Conservation (phyloP, 345 rosid genomes). For the Citrus inodora region DNA sequence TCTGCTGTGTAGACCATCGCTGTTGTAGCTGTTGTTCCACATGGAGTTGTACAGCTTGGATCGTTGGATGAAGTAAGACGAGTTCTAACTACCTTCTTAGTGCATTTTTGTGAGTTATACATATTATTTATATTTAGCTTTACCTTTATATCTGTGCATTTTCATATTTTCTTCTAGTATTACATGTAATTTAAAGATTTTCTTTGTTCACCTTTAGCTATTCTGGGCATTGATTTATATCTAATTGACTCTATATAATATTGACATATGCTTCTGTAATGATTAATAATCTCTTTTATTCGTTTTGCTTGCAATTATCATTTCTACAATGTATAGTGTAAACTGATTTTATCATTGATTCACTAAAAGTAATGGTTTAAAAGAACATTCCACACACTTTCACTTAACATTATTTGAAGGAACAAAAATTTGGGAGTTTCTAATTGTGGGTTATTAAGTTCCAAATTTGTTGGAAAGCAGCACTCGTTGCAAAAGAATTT, state of each 20-base stretch:
- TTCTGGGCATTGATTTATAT: not conserved
- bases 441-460: not conserved
- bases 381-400: not conserved
- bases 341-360: not conserved
- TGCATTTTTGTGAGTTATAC: conserved; percentile 9
- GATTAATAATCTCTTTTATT: not conserved
- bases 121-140: conserved; percentile 2
- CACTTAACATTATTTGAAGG: not conserved
- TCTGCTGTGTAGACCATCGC: conserved; percentile 56
- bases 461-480: not conserved
- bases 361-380: not conserved
- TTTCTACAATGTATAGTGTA: not conserved
- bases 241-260: conserved; percentile 2
- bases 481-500: not conserved
- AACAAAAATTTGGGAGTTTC: not conserved
- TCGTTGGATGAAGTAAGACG: conserved; percentile 66
- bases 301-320: conserved; percentile 1
- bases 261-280: not conserved
- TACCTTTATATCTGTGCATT: not conserved
- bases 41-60: conserved; percentile 92
- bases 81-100: conserved; percentile 5
- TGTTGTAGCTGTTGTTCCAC: conserved; percentile 68
- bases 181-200: not conserved
- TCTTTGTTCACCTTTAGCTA: not conserved
- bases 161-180: not conserved